Evolutionary conservation across 176 grass and related monocot species (phyloP).

Genomic region (Musa beccarii): DNA sequence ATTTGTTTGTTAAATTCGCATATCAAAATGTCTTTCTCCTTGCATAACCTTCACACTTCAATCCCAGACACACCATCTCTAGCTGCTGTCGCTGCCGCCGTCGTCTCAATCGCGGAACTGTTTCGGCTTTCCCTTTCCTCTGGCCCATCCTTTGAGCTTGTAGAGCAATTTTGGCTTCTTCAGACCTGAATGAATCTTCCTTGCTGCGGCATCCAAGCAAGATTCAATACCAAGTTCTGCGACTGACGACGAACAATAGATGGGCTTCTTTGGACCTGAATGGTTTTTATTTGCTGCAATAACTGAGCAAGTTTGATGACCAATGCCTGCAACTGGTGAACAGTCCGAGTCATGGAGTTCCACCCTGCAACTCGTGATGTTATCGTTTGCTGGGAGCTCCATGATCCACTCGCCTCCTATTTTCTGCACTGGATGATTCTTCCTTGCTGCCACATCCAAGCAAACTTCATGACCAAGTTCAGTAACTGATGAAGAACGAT

Average conservation of each 20-base stretch:
- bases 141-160: slow-evolving; percentile 66
- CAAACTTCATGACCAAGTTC: slow-evolving; percentile 19
- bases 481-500: background rate
- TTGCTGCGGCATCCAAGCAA: slow-evolving; percentile 28
- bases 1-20: too few species aligned
- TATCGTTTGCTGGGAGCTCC: slow-evolving; percentile 22
- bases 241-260: background rate
- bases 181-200: background rate
- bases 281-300: background rate
- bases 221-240: slow-evolving; percentile 14
- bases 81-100: too few species aligned
- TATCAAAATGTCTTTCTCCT: background rate
- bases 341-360: slow-evolving; percentile 8
- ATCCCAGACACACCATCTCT: background rate
- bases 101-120: background rate
- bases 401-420: slow-evolving; percentile 30
- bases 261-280: slow-evolving; percentile 24
- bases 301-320: slow-evolving; percentile 30
- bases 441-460: slow-evolving; percentile 24
- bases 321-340: slow-evolving; percentile 8
- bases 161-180: slow-evolving; percentile 54
- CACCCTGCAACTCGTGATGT: slow-evolving; percentile 36
- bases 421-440: background rate
- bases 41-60: background rate
- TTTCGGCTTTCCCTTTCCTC: slow-evolving; percentile 25